Evolutionary conservation across 208 protist species (phyloP).

Genomic region (Trypanosoma platydactyli): DNA sequence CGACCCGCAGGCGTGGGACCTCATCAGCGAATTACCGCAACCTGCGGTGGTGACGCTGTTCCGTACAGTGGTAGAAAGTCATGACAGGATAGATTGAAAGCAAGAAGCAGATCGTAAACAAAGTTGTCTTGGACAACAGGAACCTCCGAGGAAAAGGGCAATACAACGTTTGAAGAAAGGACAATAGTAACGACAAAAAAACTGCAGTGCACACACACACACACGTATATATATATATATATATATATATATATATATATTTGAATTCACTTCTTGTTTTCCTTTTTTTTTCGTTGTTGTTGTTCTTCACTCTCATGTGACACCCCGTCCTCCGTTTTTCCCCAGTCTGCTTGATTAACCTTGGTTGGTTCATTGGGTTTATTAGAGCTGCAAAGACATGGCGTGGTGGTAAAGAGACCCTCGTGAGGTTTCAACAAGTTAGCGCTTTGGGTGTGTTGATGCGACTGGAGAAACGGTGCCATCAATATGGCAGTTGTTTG

Average conservation of each 20-base stretch:
- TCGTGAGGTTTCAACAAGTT: too few species aligned
- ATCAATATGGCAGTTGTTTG: too few species aligned
- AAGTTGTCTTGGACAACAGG: background rate
- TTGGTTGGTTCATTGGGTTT: background rate
- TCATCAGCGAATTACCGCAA: slow-evolving; percentile 81
- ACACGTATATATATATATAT: slow-evolving; percentile 16
- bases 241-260: slow-evolving; percentile 15
- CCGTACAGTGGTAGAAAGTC: slow-evolving; percentile 71
- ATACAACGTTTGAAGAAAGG: too few species aligned
- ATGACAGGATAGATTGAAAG: background rate
- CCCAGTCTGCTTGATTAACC: background rate
- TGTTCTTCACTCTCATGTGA: too few species aligned
- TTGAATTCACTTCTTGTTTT: background rate
- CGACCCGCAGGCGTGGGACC: slow-evolving; percentile 83
- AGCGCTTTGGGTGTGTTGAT: too few species aligned
- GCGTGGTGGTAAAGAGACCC: too few species aligned
- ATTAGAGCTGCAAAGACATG: background rate
- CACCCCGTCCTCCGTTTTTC: too few species aligned
- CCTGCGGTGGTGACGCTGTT: slow-evolving; percentile 75
- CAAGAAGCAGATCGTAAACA: background rate
- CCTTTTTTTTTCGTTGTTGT: slow-evolving; percentile 8
- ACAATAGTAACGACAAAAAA: too few species aligned
- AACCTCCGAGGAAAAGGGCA: background rate
- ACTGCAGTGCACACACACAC: too few species aligned
- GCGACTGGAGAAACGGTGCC: too few species aligned